Conservation (phyloP, 202 grass and related monocot genomes). For the Eragrostis tef region DNA sequence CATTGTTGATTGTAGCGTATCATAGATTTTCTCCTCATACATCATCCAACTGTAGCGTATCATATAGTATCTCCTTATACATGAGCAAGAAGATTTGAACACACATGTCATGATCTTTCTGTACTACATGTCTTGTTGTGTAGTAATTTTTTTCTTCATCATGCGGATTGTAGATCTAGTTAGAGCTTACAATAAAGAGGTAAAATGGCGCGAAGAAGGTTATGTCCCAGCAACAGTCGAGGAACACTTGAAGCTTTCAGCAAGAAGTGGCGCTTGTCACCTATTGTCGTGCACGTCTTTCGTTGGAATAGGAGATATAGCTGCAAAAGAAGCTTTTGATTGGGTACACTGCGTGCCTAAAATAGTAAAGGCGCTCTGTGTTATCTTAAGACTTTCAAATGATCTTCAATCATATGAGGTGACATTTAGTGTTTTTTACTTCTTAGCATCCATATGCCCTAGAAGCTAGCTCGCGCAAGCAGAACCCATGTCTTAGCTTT, state of each 20-base stretch:
- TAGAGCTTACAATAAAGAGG: slow-evolving; percentile 42
- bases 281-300: slow-evolving; percentile 33
- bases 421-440: neutral
- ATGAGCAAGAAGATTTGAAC: too few relatives aligned
- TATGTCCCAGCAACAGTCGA: slow-evolving; percentile 36
- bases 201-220: slow-evolving; percentile 40
- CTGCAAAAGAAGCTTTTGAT: slow-evolving; percentile 45
- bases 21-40: too few relatives aligned
- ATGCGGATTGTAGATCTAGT: slow-evolving; percentile 40
- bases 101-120: too few relatives aligned
- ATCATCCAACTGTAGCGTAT: too few relatives aligned
- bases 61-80: too few relatives aligned
- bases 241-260: slow-evolving; percentile 38
- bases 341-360: slow-evolving; percentile 44
- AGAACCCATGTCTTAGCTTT: too few relatives aligned
- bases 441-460: too few relatives aligned
- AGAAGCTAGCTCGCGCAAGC: too few relatives aligned
- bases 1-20: too few relatives aligned
- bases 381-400: slow-evolving; percentile 43
- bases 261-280: slow-evolving; percentile 30
- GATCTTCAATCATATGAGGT: slow-evolving; percentile 43
- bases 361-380: slow-evolving; percentile 32
- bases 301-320: slow-evolving; percentile 47
- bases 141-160: neutral
- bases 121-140: too few relatives aligned